Evolutionary conservation across 306 rosid species (phyloP), one percentile per base, ranked within the genome.

Genomic region (Trifolium subterraneum): DNA sequence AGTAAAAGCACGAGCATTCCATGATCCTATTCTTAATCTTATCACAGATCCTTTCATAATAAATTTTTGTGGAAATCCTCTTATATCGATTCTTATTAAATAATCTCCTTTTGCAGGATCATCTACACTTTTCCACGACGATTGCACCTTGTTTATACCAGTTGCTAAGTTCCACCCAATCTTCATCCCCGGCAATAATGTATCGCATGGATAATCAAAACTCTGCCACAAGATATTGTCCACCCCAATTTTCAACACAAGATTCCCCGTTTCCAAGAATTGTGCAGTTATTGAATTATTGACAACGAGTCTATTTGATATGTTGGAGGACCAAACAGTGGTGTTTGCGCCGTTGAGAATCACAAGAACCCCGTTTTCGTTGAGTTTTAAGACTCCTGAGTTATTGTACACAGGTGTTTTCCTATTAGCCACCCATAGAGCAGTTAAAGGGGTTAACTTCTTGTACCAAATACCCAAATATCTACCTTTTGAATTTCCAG

Each of bases 381-480:
- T 42, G 52, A 81, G 6, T 2, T 22, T 31, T 0, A 81, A 75
- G 11, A 70, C 73, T 15, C 84, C 84, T 23, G 10, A 52, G 1
- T 25, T 14, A 9, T 29, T 41, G 5, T 38, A 31, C 11, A 81
- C 38, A 0, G 80, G 81, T 3, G 63, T 54, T 4, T 81, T 78
- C 25, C 81, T 8, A 23, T 81, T 76, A n/a, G 78, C 81, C 15
- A 76, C 84, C 84, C 78, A 81, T 1, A 69, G 67, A 2, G 42
- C 18, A 2, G 81, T 71, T 8, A 39, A 16, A 1, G 84, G 80
- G 6, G 65, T 54, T 7, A 64, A 39, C 6, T 69, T 55, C 15
- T n/a, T 75, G 44, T 54, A 81, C 81, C 84, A 75, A 10, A 64
- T 27, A 12, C 81, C 81, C 8, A 81, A 29, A 64, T 81, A 81